Base-by-base conservation (phyloP, 2,329 filamentous ascomycete species). In the Calonectria pauciramosa region DNA sequence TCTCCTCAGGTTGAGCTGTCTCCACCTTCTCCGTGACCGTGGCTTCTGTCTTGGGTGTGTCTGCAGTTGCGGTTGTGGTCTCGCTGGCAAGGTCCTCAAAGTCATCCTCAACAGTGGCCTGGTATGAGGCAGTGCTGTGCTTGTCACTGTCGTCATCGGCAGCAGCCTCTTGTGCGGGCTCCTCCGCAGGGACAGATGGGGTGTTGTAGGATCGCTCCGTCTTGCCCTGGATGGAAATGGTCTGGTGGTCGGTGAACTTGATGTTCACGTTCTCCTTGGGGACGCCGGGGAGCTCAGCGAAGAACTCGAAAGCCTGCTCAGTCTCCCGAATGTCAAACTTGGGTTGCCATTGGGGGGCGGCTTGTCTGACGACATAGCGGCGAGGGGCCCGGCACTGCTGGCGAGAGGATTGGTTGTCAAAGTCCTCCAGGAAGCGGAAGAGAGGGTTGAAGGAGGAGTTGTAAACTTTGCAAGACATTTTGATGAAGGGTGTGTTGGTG, bases 251-350 rank as follows among this genome's bases (percentile, higher is more conserved):
- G 73, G 91, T 92, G 88, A 96, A 96, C 82, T 96, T 94, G 82
- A 96, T 94, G 82, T 90, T 87, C 82, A 96, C 88, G 81, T 96
- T 88, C 79, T 94, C 92, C 86, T 94, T 94, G 76, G 91, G 90
- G 79, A 96, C 88, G 70, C 95, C 95, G 0, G 94, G 93, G 8
- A 96, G 91, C 85, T 96, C 94, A 80, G 94, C 95, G 80, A 96
- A 92, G 26, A 96, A 92, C 85, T 96, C 93, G 82, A 95, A 96
- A 77, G 87, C 83, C 11, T 91, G 86, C 74, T 90, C 89, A 18
- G 90, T 91, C 87, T 97, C 95, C 83, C 91, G 92, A 76, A 96
- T 89, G 81, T 96, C 94, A 82, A 96, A 96, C 85, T 92, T 94
- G 70, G 94, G 95, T 71, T 91, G 90, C 90, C 95, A 96, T 82